These are phyloP conservation scores for Digitaria exilis DNA, from an alignment of 202 grass and related monocot species.

Conservation along the genomic window DNA sequence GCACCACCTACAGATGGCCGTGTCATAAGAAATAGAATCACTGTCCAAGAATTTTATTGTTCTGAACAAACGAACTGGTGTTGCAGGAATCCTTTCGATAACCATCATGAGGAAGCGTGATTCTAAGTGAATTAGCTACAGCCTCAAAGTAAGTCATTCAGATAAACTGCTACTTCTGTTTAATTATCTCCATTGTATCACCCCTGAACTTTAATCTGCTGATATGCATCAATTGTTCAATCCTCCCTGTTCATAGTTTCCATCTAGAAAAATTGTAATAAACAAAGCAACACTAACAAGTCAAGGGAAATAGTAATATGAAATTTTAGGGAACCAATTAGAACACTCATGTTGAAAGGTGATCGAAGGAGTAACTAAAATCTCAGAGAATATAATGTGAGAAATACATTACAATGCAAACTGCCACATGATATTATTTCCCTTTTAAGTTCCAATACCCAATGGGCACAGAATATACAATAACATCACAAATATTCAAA, in stretches of 20 bases:
- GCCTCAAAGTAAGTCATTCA: conserved; percentile 18
- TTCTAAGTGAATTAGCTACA: conserved; percentile 11
- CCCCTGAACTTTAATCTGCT: neutral
- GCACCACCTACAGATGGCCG: neutral
- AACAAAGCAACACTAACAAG: neutral
- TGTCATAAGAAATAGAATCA: conserved; percentile 3
- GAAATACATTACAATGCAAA: neutral
- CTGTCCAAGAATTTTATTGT: neutral
- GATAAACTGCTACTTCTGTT: neutral
- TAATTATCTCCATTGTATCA: conserved; percentile 17
- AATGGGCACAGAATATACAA: conserved; percentile 18
- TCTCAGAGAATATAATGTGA: neutral
- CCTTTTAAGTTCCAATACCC: conserved; percentile 27
- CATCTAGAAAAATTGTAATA: neutral
- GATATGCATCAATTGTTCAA: conserved; percentile 9
- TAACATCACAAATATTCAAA: conserved; percentile 18
- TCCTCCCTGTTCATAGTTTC: neutral
- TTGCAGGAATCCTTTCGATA: neutral
- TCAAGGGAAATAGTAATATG: neutral
- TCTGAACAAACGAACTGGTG: neutral
- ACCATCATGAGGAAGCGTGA: conserved; percentile 2
- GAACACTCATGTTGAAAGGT: neutral
- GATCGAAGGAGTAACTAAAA: conserved; percentile 9
- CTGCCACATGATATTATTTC: neutral
- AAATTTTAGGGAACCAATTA: neutral